These are phyloP conservation scores for Globisporangium carolinianum DNA, from an alignment of 352 stramenopile species.

Conservation along the genomic window DNA sequence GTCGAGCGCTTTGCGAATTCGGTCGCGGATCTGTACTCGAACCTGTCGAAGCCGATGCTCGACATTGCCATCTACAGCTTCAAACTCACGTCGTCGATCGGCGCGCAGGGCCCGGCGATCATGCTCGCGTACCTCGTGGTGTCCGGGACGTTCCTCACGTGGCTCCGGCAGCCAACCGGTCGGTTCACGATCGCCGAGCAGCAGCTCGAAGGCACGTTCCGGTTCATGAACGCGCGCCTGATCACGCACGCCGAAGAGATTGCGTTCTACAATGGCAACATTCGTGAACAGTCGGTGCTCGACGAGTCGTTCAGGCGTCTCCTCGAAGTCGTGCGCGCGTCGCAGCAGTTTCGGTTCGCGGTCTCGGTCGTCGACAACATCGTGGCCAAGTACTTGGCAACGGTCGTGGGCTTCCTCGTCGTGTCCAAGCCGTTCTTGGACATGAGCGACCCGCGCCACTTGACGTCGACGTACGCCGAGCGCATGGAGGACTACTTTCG, in stretches of 20 bases:
- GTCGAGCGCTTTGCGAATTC: constrained; percentile 81
- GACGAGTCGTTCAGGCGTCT: constrained; percentile 63
- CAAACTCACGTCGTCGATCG: constrained; percentile 65
- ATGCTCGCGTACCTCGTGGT: constrained; percentile 64
- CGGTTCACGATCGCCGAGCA: constrained; percentile 79
- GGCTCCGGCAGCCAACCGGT: constrained; percentile 60
- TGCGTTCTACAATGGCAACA: constrained; percentile 88
- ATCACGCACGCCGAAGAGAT: constrained; percentile 89
- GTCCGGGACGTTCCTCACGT: constrained; percentile 68
- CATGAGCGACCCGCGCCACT: constrained; percentile 38
- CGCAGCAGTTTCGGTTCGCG: constrained; percentile 82
- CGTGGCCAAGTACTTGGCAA: constrained; percentile 85
- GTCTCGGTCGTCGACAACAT: constrained; percentile 81
- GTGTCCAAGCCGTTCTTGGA: constrained; percentile 73
- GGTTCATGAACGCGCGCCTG: constrained; percentile 84
- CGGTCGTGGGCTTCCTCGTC: constrained; percentile 73
- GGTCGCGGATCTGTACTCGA: constrained; percentile 84
- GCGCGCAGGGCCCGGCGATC: constrained; percentile 57
- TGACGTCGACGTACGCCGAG: constrained; percentile 60
- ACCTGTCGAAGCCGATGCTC: constrained; percentile 81
- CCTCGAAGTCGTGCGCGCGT: constrained; percentile 57
- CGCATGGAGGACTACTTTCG: constrained; percentile 84
- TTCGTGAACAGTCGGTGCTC: constrained; percentile 72
- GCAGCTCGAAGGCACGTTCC: constrained; percentile 79
- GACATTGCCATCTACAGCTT: constrained; percentile 77